Base-by-base conservation (phyloP, 306 rosid species). In the Morella rubra region DNA sequence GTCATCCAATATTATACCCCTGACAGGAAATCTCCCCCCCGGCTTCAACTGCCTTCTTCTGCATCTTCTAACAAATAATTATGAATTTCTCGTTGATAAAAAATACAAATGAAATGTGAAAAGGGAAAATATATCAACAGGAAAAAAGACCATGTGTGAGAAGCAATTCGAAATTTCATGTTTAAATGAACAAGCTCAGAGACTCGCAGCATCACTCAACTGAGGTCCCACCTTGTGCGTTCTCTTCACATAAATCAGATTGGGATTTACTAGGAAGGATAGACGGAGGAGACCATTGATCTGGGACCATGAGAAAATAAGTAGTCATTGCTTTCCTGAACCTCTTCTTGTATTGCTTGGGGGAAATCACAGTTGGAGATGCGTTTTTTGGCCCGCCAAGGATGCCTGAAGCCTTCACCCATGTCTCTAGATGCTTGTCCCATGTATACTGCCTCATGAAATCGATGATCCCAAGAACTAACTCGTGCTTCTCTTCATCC, bases 351-450 rank as follows among this genome's bases (percentile, higher is more conserved):
- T 95, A 95, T 72, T 92, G 96, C 69, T 84, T 84, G 0, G 99
- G 99, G 64, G 98, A 93, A 83, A 96, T 87, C 64, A 96, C 96
- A 24, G 99, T 96, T 44, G 99, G 99, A 69, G 96, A 40, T 41
- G 96, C 56, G 73, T 96, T 91, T 86, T 76, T 96, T 76, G 97
- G 88, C 51, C 99, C 99, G 71, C 99, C 99, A n/a, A 96, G 96
- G 71, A 96, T 91, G 71, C 99, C 98, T 3, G 97, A 91, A 83
- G 91, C 91, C 80, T 96, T 96, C 69, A 91, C 98, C 99, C 99
- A 96, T 32, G 98, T 89, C 85, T 96, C 99, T 64, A 96, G 96
- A 84, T 96, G 99, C 82, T 96, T 96, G 87, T 96, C 99, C 99
- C 99, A 95, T 14, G 99, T 95, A 84, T 94, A 94, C 73, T 95